These are phyloP conservation scores for Metschnikowia bowlesiae DNA, from an alignment of 805 yeast genomes.

Conservation along the genomic window DNA sequence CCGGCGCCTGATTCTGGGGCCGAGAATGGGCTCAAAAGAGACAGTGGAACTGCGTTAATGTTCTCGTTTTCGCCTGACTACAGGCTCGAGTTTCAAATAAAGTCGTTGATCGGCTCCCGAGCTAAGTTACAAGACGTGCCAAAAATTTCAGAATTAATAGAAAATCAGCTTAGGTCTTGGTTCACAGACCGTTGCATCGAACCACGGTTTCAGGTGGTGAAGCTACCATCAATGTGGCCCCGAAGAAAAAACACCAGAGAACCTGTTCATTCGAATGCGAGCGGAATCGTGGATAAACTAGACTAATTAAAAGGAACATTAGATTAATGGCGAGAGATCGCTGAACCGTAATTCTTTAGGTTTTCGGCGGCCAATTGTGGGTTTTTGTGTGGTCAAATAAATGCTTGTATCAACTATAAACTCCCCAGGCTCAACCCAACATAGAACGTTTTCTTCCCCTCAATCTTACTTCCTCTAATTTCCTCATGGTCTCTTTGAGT, in stretches of 20 bases:
- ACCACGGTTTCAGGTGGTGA: slow-evolving; percentile 84
- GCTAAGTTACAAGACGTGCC: slow-evolving; percentile 93
- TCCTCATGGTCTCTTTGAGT: slow-evolving; percentile 50
- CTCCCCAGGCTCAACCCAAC: slow-evolving; percentile 51
- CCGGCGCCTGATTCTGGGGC: not conserved
- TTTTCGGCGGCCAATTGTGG: not conserved
- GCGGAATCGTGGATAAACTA: slow-evolving; percentile 19
- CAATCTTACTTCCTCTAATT: slow-evolving; percentile 79
- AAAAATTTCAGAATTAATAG: slow-evolving; percentile 79
- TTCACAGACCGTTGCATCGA: slow-evolving; percentile 90
- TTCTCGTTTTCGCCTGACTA: slow-evolving; percentile 91
- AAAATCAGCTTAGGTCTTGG: slow-evolving; percentile 78
- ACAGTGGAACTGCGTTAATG: slow-evolving; percentile 65
- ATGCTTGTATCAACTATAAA: not conserved
- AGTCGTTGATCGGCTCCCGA: slow-evolving; percentile 86
- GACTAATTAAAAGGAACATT: slow-evolving; percentile 3
- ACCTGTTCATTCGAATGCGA: slow-evolving; percentile 18
- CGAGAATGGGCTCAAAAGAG: not conserved
- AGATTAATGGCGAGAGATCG: too few species aligned
- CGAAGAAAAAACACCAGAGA: slow-evolving; percentile 37
- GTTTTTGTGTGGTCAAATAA: not conserved
- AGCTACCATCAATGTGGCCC: slow-evolving; percentile 87
- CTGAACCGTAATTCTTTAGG: not conserved
- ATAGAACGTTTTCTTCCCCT: slow-evolving; percentile 94
- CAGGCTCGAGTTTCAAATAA: slow-evolving; percentile 80